Conservation (phyloP, 192 early-diverging fungal genomes). For the Pecoramyces ruminantium region DNA sequence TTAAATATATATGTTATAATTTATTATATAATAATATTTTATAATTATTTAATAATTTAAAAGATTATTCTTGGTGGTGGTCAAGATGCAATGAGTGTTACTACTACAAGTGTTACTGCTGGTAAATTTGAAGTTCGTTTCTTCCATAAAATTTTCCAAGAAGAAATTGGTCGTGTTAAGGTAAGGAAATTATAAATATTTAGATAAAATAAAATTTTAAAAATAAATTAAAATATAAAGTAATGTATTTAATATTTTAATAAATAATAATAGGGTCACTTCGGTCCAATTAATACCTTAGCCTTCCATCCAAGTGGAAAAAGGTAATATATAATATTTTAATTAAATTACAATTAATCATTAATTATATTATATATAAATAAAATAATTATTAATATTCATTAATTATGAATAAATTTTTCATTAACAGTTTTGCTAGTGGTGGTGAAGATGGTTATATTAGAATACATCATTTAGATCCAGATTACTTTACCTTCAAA, state of each 20-base stretch:
- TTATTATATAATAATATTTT: too few species aligned
- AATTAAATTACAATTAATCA: not conserved
- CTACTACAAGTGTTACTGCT: constrained; percentile 68
- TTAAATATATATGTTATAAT: too few species aligned
- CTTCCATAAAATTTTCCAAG: constrained; percentile 91
- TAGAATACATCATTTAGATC: constrained; percentile 88
- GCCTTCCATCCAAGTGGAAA: constrained; percentile 90
- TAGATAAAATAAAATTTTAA: too few species aligned
- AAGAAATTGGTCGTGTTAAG: constrained; percentile 90
- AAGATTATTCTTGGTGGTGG: constrained; percentile 87
- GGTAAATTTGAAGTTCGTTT: constrained; percentile 97
- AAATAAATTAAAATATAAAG: too few species aligned
- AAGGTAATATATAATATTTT: constrained; percentile 11
- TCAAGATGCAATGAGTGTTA: constrained; percentile 96
- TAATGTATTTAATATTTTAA: not conserved
- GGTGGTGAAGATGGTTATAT: constrained; percentile 98
- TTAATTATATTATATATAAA: constrained; percentile 1
- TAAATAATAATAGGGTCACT: constrained; percentile 52
- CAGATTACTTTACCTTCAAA: constrained; percentile 86
- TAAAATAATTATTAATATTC: not conserved
- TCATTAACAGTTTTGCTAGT: constrained; percentile 52
- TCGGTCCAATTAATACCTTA: constrained; percentile 98
- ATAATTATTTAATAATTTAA: constrained; percentile 51
- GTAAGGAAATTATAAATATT: not conserved
- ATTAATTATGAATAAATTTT: not conserved